A percentile compares a stretch with the other conserved stretches of the same genome.
Conservation (phyloP, 768 basidiomycete genomes). For the Rhodotorula paludigena region DNA sequence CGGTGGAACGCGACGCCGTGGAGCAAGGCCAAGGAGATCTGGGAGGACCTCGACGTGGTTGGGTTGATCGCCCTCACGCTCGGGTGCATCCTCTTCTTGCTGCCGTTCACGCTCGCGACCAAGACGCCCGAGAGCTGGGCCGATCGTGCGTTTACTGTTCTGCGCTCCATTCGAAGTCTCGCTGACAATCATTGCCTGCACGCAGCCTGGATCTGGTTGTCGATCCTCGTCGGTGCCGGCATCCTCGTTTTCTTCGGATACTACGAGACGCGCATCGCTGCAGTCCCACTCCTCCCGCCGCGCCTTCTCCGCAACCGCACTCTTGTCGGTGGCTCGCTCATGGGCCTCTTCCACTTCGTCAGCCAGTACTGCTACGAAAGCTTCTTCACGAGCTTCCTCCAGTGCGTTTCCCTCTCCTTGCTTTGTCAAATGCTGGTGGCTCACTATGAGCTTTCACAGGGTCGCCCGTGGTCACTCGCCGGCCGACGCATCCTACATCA, state of each 20-base stretch:
- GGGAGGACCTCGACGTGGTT: conserved; percentile 36
- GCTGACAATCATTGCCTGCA: neutral
- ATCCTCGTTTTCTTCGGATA: conserved; percentile 39
- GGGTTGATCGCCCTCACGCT: conserved; percentile 34
- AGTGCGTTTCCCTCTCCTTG: conserved; percentile 15
- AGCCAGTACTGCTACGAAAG: conserved; percentile 42
- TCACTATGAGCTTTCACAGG: neutral
- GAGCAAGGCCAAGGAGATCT: conserved; percentile 31
- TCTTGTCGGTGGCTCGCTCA: conserved; percentile 29
- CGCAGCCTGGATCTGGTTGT: conserved; percentile 21
- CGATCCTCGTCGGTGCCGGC: conserved; percentile 29
- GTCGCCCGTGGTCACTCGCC: conserved; percentile 40
- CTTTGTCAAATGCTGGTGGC: neutral
- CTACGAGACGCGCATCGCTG: conserved; percentile 34
- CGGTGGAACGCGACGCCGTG: conserved; percentile 20
- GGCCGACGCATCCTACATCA: conserved; percentile 31
- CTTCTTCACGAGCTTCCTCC: conserved; percentile 43
- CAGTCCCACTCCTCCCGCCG: conserved; percentile 38
- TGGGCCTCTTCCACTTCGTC: conserved; percentile 42
- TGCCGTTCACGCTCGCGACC: conserved; percentile 40
- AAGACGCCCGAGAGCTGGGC: conserved; percentile 29
- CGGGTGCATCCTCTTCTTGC: conserved; percentile 32
- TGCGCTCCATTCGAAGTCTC: neutral
- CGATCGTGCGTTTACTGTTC: conserved; percentile 32
- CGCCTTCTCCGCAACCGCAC: conserved; percentile 37